These are phyloP conservation scores for Medicago lupulina DNA, from an alignment of 306 rosid species.

Conservation along the genomic window DNA sequence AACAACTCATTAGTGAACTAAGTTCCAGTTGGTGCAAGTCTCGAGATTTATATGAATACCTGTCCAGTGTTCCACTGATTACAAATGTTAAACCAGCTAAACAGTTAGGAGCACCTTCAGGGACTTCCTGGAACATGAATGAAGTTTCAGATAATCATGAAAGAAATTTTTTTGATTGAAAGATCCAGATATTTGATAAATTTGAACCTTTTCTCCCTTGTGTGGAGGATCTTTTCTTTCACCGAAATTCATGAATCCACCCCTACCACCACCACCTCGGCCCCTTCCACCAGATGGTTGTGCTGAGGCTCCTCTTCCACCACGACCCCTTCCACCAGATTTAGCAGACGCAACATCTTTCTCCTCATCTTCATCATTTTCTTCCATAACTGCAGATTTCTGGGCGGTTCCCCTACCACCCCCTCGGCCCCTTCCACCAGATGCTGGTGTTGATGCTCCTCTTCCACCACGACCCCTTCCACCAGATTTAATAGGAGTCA, in stretches of 20 bases:
- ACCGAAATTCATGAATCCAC: conserved; percentile 95
- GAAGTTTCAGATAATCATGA: conserved; percentile 36
- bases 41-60: conserved; percentile 54
- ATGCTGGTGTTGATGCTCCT: conserved; percentile 61
- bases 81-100: conserved; percentile 88
- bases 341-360: conserved; percentile 53
- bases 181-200: conserved; percentile 31
- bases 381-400: conserved; percentile 59
- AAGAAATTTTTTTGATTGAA: conserved; percentile 13
- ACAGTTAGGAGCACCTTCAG: conserved; percentile 92
- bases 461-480: conserved; percentile 91
- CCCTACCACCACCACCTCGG: conserved; percentile 85
- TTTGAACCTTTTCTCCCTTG: conserved; percentile 91
- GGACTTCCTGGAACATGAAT: conserved; percentile 77
- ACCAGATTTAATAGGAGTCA: conserved; percentile 55
- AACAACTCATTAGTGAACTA: conserved; percentile 13
- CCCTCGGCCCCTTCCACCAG: conserved; percentile 91
- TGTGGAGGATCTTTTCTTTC: conserved; percentile 98
- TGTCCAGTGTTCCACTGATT: conserved; percentile 97
- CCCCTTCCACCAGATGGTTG: conserved; percentile 80
- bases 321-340: conserved; percentile 82
- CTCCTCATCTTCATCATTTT: conserved; percentile 64
- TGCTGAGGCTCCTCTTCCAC: conserved; percentile 73
- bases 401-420: conserved; percentile 63
- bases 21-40: conserved; percentile 7